A percentile compares a stretch with the other conserved stretches of the same genome.
Conservation (phyloP, 305 asterid species). For the Ilex paraguariensis region DNA sequence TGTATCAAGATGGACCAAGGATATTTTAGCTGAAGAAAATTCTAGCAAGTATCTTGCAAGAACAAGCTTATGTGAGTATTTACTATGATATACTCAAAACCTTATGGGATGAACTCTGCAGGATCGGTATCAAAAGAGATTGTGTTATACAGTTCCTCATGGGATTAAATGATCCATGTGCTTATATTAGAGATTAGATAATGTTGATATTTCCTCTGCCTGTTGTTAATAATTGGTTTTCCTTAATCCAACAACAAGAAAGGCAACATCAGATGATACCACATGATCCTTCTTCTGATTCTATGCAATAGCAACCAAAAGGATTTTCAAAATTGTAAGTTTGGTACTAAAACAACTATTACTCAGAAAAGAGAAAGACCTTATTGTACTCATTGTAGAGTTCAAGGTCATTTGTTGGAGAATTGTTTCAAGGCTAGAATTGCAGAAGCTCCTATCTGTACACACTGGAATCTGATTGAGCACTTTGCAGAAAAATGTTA, state of each 20-base stretch:
- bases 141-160: background rate
- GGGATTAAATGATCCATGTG: background rate
- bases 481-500: background rate
- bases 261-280: background rate
- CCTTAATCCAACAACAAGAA: background rate
- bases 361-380: background rate
- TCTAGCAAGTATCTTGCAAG: too few species aligned
- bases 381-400: background rate
- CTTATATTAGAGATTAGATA: background rate
- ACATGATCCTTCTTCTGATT: background rate
- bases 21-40: too few species aligned
- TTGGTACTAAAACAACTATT: too few species aligned
- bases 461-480: background rate
- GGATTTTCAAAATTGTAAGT: too few species aligned
- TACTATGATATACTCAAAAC: too few species aligned
- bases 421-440: background rate
- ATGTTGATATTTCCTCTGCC: background rate
- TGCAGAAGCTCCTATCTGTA: background rate
- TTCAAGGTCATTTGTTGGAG: background rate
- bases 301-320: background rate
- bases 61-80: too few species aligned
- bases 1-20: too few species aligned
- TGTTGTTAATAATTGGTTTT: background rate
- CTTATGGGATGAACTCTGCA: too few species aligned
- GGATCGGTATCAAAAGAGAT: too few species aligned